Evolutionary conservation across 805 yeast species (phyloP).

Genomic region (Pichia heedii): DNA sequence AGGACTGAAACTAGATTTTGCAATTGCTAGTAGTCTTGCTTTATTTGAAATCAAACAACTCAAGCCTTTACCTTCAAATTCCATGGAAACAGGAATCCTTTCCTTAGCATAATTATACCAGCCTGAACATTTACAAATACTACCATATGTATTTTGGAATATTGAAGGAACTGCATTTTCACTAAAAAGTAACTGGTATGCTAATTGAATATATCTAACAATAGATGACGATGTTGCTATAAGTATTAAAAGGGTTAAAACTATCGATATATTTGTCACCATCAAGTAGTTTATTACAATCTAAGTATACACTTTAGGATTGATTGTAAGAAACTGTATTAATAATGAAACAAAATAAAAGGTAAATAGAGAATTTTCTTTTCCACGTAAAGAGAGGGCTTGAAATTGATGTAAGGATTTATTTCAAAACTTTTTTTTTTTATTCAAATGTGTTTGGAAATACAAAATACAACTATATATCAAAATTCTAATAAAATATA

Average conservation of each 20-base stretch:
- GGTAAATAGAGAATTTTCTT: too few relatives aligned
- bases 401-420: too few relatives aligned
- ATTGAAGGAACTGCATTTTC: not conserved
- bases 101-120: not conserved
- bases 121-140: conserved; percentile 1
- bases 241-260: not conserved
- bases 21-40: not conserved
- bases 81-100: not conserved
- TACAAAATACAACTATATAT: not conserved
- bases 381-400: too few relatives aligned
- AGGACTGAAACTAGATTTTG: not conserved
- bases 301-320: too few relatives aligned
- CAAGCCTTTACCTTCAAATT: not conserved
- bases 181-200: not conserved
- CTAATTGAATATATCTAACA: not conserved
- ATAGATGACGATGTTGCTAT: not conserved
- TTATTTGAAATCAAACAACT: conserved; percentile 1
- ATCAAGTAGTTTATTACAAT: not conserved
- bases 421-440: too few relatives aligned
- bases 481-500: not conserved
- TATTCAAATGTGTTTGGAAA: too few relatives aligned
- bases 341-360: too few relatives aligned
- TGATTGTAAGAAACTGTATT: too few relatives aligned
- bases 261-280: not conserved
- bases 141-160: conserved; percentile 1